Percentiles rank a stretch among this genome's conserved stretches.
These are phyloP conservation scores for Vachellia pachyceras DNA, from an alignment of 306 rosid species.

Conservation along the genomic window DNA sequence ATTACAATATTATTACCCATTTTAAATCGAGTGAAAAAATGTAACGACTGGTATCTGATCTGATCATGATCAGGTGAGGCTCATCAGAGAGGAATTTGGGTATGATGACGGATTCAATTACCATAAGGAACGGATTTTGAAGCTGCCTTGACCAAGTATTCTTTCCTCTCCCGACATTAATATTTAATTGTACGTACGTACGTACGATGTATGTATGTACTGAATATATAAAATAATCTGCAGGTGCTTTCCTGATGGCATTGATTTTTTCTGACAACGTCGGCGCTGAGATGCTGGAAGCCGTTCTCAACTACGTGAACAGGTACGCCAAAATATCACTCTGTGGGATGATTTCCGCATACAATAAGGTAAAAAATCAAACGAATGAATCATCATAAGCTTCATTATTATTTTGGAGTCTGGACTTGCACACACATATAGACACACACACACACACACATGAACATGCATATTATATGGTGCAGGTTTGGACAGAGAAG, in stretches of 20 bases:
- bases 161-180: too few species aligned
- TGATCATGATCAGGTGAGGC: conserved; percentile 48
- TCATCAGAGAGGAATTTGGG: conserved; percentile 69
- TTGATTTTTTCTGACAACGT: conserved; percentile 66
- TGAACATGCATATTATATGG: neutral
- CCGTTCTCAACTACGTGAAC: conserved; percentile 71
- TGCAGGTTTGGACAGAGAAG: conserved; percentile 71
- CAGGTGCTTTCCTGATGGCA: conserved; percentile 69
- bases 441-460: too few species aligned
- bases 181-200: too few species aligned
- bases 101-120: conserved; percentile 77
- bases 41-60: neutral
- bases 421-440: too few species aligned
- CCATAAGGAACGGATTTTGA: conserved; percentile 59
- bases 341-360: conserved; percentile 73
- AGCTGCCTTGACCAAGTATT: conserved; percentile 63
- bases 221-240: neutral
- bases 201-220: too few species aligned
- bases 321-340: conserved; percentile 57
- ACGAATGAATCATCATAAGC: neutral
- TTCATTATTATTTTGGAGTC: neutral
- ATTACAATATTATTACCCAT: neutral
- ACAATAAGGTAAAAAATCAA: conserved; percentile 54
- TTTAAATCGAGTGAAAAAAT: neutral
- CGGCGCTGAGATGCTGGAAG: conserved; percentile 78